Base-by-base conservation (phyloP, 2,329 filamentous ascomycete genomes). In the Colletotrichum liriopes region DNA sequence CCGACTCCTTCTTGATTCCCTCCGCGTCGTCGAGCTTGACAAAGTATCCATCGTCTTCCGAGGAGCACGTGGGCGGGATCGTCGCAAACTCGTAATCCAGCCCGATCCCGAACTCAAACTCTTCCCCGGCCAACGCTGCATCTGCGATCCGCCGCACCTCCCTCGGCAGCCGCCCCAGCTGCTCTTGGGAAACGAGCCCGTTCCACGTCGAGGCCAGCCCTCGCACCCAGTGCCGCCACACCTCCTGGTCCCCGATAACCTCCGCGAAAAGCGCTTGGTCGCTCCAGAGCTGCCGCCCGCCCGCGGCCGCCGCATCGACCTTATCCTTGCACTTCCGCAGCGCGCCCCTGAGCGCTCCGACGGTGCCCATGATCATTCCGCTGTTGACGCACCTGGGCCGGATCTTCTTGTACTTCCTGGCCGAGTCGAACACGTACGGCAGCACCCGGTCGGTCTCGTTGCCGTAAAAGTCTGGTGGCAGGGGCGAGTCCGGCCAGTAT, bases 101-200 rank as follows among this genome's bases (percentile, higher is more conserved):
- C 0, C 82, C 82, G 29, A 83, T 83, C 7, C 82, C 81, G 26
- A 82, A 83, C 55, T 83, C 82, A 56, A 83, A 83, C 39, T 18
- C 55, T 37, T 67, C 54, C 1, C 80, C 81, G 1, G 68, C 45
- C 14, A 81, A 59, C 5, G 81, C 78, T 0, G 75, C 77, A 16
- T 77, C 65, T 14, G 79, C 81, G 6, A 83, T 74, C 16, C 8
- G 54, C 5, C 76, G 66, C 0, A 81, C 67, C 7, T 78, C 72
- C 0, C 49, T n/a, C 16, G 66, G 66, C 1, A 81, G 69, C 1
- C 51, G 43, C 1, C 68, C 37, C 5, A 51, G 67, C 14, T 71
- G 23, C 23, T 74, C 75, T 5, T 72, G 47, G 0, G 80, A 71
- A 0, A 37, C 26, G 0, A 72, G 74, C 4, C 81, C 80, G 64